Conservation (phyloP, 441 rosid genomes). For the Iberis amara region DNA sequence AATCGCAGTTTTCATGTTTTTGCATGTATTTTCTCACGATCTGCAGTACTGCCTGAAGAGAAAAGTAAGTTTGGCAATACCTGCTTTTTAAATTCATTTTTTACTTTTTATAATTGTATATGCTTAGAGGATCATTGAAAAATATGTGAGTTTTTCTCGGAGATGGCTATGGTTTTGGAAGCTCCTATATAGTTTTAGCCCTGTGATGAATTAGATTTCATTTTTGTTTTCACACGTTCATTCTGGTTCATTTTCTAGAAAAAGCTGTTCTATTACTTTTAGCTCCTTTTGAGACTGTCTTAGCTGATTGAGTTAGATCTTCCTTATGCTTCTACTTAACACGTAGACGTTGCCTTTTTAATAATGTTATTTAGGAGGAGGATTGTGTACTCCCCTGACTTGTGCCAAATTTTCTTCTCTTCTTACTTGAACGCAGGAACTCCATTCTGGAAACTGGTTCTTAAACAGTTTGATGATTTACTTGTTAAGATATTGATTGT, state of each 20-base stretch:
- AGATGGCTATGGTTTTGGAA: background rate
- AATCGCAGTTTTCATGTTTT: conserved; percentile 27
- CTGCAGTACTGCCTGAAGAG: conserved; percentile 87
- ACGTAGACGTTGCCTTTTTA: conserved; percentile 6
- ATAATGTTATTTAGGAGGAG: conserved; percentile 14
- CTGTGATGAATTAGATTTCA: background rate
- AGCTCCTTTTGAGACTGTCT: conserved; percentile 1
- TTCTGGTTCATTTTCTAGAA: conserved; percentile 10
- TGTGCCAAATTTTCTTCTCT: conserved; percentile 16
- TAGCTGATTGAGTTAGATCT: conserved; percentile 2
- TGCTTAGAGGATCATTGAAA: conserved; percentile 6
- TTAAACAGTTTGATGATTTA: conserved; percentile 96
- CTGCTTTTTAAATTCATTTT: conserved; percentile 13
- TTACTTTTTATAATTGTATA: background rate
- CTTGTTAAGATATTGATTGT: conserved; percentile 96
- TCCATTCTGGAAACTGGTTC: conserved; percentile 92
- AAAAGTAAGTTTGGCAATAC: conserved; percentile 57
- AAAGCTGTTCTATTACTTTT: background rate
- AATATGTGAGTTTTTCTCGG: too few relatives aligned
- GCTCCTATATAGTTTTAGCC: too few relatives aligned
- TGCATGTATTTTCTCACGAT: conserved; percentile 37
- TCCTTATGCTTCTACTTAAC: conserved; percentile 10
- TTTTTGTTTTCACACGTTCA: background rate
- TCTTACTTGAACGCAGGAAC: conserved; percentile 59
- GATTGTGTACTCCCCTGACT: conserved; percentile 5